phyloP scores from a whole-genome alignment of 75 land plant genomes.

The Picea sitchensis region DNA sequence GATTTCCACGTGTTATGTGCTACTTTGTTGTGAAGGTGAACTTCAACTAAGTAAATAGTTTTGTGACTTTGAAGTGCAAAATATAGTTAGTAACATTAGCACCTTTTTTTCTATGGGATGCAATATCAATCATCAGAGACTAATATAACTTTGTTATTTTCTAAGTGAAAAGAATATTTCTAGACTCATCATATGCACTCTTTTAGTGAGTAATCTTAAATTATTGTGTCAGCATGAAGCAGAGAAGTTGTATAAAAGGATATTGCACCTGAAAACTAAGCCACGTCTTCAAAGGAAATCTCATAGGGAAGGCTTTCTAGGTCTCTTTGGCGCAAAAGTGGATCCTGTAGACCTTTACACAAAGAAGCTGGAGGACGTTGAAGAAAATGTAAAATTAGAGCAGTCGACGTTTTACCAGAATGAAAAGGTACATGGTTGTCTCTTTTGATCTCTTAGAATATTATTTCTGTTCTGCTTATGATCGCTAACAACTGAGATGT shows the following conservation, averaged over 20 bases:
- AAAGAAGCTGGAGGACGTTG: slow-evolving; percentile 50
- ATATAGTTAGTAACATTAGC: neutral
- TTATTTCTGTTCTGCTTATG: neutral
- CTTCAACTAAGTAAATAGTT: neutral
- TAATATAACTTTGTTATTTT: neutral
- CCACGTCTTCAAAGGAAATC: slow-evolving; percentile 8
- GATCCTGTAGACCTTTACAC: slow-evolving; percentile 32
- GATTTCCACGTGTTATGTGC: neutral
- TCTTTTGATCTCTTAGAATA: neutral
- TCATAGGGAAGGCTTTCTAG: slow-evolving; percentile 37
- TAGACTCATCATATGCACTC: neutral
- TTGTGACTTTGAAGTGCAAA: neutral
- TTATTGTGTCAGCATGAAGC: slow-evolving; percentile 29
- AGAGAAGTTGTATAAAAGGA: slow-evolving; percentile 34
- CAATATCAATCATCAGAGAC: too few relatives aligned
- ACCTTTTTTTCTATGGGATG: neutral
- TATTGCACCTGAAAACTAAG: slow-evolving; percentile 26
- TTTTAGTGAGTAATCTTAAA: neutral
- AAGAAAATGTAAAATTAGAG: slow-evolving; percentile 33
- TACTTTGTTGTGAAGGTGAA: neutral
- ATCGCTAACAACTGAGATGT: neutral
- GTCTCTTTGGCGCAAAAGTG: slow-evolving; percentile 30
- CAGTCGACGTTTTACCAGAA: slow-evolving; percentile 22
- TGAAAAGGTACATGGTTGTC: slow-evolving; percentile 29
- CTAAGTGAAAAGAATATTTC: neutral